Conservation (phyloP, 306 rosid genomes). For the Trifolium subterraneum region DNA sequence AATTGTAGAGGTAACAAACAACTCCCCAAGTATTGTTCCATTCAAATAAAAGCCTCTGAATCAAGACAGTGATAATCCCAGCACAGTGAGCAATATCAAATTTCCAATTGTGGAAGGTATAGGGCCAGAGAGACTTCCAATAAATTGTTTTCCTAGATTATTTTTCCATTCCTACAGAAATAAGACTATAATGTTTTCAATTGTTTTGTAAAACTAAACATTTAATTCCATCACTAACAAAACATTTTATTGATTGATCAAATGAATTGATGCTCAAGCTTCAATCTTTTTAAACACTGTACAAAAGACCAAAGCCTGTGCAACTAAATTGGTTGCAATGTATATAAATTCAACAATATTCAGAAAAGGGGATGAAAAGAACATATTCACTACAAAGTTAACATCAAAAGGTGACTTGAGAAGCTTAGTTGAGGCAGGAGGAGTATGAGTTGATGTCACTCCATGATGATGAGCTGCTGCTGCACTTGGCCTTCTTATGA, state of each 20-base stretch:
- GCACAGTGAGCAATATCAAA: too few species aligned
- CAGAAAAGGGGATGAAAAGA: background rate
- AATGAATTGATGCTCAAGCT: slow-evolving; percentile 17
- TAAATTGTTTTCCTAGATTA: too few species aligned
- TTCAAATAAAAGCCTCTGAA: too few species aligned
- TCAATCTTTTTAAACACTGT: slow-evolving; percentile 34
- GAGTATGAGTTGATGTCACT: slow-evolving; percentile 49
- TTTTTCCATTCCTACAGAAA: background rate
- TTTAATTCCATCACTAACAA: background rate
- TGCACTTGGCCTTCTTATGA: slow-evolving; percentile 82
- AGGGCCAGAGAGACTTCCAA: too few species aligned
- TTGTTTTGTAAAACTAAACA: background rate
- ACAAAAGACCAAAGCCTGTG: slow-evolving; percentile 34
- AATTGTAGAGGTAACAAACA: too few species aligned
- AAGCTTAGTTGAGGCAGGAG: slow-evolving; percentile 41
- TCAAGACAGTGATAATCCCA: too few species aligned
- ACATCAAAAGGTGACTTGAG: slow-evolving; percentile 36
- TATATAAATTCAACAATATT: slow-evolving; percentile 35
- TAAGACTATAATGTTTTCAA: background rate
- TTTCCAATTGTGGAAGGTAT: too few species aligned
- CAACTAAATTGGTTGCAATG: slow-evolving; percentile 52
- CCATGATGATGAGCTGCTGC: slow-evolving; percentile 62
- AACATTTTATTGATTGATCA: slow-evolving; percentile 2
- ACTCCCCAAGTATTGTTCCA: too few species aligned
- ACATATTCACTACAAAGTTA: slow-evolving; percentile 38